Evolutionary conservation across 1,284 basidiomycete genomes (phyloP).

Genomic region (Butyriboletus appendiculatus): DNA sequence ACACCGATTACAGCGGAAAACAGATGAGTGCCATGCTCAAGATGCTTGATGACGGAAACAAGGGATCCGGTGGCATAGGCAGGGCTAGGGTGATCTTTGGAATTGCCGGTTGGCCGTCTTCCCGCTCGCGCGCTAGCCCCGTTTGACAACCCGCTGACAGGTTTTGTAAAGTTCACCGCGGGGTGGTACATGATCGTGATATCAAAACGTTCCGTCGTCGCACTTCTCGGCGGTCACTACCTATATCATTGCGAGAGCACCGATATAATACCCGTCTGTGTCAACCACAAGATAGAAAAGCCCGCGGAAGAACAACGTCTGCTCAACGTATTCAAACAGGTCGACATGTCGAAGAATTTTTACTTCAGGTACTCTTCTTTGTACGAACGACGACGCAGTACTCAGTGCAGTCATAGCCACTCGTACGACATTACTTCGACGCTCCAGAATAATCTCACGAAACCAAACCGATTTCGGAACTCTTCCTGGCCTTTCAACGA

Average conservation of each 20-base stretch:
- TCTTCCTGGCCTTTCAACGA: conserved; percentile 76
- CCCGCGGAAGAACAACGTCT: conserved; percentile 83
- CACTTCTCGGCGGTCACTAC: conserved; percentile 95
- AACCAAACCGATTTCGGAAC: conserved; percentile 42
- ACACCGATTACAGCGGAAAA: conserved; percentile 82
- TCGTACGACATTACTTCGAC: conserved; percentile 98
- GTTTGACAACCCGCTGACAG: conserved; percentile 32
- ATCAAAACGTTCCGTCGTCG: conserved; percentile 89
- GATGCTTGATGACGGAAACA: conserved; percentile 95
- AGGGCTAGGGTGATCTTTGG: conserved; percentile 83
- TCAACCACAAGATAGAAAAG: conserved; percentile 78
- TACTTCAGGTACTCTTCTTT: conserved; percentile 82
- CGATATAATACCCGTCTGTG: conserved; percentile 76
- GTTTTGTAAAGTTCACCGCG: conserved; percentile 88
- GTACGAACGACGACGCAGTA: background rate
- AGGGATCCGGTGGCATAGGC: conserved; percentile 83
- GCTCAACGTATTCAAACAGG: conserved; percentile 94
- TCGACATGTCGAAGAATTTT: conserved; percentile 98
- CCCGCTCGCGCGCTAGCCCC: background rate
- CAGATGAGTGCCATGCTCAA: conserved; percentile 90
- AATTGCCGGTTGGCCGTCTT: conserved; percentile 54
- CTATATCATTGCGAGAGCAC: conserved; percentile 96
- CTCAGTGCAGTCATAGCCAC: conserved; percentile 55
- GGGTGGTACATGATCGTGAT: conserved; percentile 93
- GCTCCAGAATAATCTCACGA: conserved; percentile 91